phyloP scores from a whole-genome alignment of 768 basidiomycete species.

The Piloderma croceum region DNA sequence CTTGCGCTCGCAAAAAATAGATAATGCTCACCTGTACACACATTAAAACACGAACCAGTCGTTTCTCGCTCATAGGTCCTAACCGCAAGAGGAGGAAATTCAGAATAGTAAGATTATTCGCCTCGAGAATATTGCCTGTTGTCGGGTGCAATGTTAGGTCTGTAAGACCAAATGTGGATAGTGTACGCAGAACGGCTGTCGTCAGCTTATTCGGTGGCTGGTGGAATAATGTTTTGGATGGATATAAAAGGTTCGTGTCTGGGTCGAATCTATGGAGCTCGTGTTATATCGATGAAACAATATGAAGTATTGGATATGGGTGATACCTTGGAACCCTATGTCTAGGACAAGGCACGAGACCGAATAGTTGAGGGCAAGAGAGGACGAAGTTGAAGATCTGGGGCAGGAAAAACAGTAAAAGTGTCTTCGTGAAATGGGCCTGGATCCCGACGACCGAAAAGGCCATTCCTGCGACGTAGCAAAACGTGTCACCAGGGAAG shows the following conservation, averaged over 20 bases:
- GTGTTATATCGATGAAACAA: neutral
- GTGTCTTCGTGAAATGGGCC: conserved; percentile 94
- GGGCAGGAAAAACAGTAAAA: conserved; percentile 93
- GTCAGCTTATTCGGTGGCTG: conserved; percentile 53
- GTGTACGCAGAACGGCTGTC: conserved; percentile 46
- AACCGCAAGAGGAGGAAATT: conserved; percentile 77
- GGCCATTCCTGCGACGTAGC: conserved; percentile 97
- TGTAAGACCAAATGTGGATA: conserved; percentile 63
- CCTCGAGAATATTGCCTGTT: conserved; percentile 56
- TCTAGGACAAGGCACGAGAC: conserved; percentile 87
- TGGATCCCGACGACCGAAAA: conserved; percentile 97
- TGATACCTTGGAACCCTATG: conserved; percentile 87
- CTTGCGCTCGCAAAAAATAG: neutral
- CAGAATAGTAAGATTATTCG: conserved; percentile 87
- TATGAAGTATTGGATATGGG: no score
- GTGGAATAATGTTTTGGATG: conserved; percentile 62
- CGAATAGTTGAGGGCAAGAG: conserved; percentile 92
- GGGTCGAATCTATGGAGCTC: conserved; percentile 56
- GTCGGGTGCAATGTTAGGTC: conserved; percentile 51
- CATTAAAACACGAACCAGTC: conserved; percentile 69
- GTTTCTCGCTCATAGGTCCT: conserved; percentile 84
- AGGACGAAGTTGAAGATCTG: conserved; percentile 97
- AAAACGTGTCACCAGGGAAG: conserved; percentile 95
- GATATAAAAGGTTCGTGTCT: conserved; percentile 70
- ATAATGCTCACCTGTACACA: conserved; percentile 56